A percentile compares a stretch with the other conserved stretches of the same genome.
Evolutionary conservation across 2,329 filamentous ascomycete species (phyloP).

Genomic region (Hypoxylon sp.): DNA sequence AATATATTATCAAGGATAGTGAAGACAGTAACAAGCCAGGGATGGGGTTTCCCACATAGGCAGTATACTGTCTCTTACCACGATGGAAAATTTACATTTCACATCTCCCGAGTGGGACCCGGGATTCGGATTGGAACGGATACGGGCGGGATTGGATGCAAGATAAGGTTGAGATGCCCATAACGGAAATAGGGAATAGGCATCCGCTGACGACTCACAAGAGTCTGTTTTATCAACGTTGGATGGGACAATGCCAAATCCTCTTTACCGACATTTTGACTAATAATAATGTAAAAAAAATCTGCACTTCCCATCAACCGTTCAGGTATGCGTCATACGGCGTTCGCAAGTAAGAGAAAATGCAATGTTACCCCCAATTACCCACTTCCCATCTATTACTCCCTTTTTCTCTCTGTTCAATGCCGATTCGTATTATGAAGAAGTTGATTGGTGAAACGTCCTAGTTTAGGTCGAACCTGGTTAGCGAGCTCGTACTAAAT

Average conservation of each 20-base stretch:
- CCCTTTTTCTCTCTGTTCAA: background rate
- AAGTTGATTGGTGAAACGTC: conserved; percentile 23
- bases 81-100: background rate
- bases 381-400: background rate
- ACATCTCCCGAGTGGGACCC: conserved; percentile 18
- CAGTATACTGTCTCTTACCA: conserved; percentile 7
- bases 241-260: conserved; percentile 1
- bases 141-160: conserved; percentile 19
- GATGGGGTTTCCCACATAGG: background rate
- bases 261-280: conserved; percentile 39
- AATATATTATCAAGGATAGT: background rate
- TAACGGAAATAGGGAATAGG: conserved; percentile 8
- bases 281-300: conserved; percentile 14
- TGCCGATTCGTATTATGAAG: conserved; percentile 19
- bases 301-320: conserved; percentile 9
- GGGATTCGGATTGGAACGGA: conserved; percentile 30
- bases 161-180: background rate
- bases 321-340: conserved; percentile 9
- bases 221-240: conserved; percentile 6
- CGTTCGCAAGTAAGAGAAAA: conserved; percentile 14
- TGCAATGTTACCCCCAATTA: background rate
- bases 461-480: background rate
- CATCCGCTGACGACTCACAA: conserved; percentile 20
- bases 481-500: conserved; percentile 26
- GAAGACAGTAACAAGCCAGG: background rate